A percentile compares a stretch with the other conserved stretches of the same genome.
Evolutionary conservation across 306 rosid species (phyloP).

Genomic region (Rubus parviflorus): DNA sequence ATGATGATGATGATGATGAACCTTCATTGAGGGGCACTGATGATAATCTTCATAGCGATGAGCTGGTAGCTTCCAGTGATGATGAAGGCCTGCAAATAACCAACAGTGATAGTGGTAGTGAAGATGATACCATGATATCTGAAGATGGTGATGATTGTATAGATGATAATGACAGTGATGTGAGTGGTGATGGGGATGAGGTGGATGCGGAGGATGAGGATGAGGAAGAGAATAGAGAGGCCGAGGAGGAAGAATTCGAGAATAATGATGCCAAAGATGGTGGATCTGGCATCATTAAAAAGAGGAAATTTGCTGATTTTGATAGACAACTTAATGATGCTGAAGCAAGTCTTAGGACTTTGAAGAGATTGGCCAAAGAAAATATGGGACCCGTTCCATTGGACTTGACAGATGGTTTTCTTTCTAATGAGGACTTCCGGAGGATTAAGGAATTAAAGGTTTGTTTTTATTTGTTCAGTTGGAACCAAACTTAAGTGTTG

Average conservation of each 20-base stretch:
- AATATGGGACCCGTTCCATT: constrained; percentile 17
- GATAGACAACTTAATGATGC: constrained; percentile 52
- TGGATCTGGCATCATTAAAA: constrained; percentile 37
- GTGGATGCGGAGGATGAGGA: constrained; percentile 36
- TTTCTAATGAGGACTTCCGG: constrained; percentile 81
- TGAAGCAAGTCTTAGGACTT: constrained; percentile 81
- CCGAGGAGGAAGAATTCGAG: constrained; percentile 4
- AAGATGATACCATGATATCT: constrained; percentile 30
- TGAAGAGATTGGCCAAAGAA: constrained; percentile 62
- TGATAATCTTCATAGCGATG: constrained; percentile 41
- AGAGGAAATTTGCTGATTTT: constrained; percentile 69
- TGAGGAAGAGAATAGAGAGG: constrained; percentile 4
- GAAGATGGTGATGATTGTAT: constrained; percentile 34
- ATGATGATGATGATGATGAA: constrained; percentile 37
- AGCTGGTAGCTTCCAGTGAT: constrained; percentile 37
- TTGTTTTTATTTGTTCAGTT: constrained; percentile 1
- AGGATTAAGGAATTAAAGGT: constrained; percentile 78
- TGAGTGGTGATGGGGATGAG: constrained; percentile 33
- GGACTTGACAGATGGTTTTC: constrained; percentile 66
- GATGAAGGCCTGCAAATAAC: constrained; percentile 44
- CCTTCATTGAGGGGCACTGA: constrained; percentile 41
- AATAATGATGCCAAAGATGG: constrained; percentile 25
- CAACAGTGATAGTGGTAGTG: constrained; percentile 40
- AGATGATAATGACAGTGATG: constrained; percentile 35
- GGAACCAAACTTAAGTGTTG: background rate